These are phyloP conservation scores for Blastobotrys petasosporus DNA, from an alignment of 1,139 yeast genomes.

Conservation along the genomic window DNA sequence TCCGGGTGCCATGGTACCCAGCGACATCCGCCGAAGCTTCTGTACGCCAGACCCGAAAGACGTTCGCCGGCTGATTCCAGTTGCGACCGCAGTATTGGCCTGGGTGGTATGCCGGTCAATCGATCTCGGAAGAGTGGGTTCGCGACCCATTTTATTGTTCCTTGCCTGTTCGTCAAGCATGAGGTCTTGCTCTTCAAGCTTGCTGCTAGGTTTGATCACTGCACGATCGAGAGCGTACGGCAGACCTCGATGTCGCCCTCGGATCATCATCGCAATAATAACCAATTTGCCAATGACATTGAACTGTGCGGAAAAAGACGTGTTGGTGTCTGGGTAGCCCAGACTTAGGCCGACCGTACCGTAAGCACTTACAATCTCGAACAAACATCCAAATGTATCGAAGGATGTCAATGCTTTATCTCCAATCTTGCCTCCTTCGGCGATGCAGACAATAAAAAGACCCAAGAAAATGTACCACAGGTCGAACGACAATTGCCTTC, in stretches of 20 bases:
- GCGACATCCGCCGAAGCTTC: conserved; percentile 7
- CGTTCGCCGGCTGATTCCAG: not conserved
- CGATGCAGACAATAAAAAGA: conserved; percentile 75
- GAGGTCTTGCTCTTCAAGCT: conserved; percentile 60
- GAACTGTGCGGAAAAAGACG: conserved; percentile 72
- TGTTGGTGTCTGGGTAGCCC: conserved; percentile 63
- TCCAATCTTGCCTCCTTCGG: conserved; percentile 62
- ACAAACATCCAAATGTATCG: conserved; percentile 64
- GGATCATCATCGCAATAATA: conserved; percentile 79
- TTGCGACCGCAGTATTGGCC: not conserved
- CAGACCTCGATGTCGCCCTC: conserved; percentile 96
- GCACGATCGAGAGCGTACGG: conserved; percentile 95
- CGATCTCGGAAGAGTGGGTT: not conserved
- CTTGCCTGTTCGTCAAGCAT: conserved; percentile 27
- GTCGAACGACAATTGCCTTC: conserved; percentile 89
- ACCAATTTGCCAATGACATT: conserved; percentile 71
- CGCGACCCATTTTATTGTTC: conserved; percentile 5
- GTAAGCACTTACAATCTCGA: conserved; percentile 90
- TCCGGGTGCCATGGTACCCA: conserved; percentile 5
- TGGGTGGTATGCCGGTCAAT: not conserved
- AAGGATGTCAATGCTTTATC: conserved; percentile 41
- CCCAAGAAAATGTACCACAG: conserved; percentile 91
- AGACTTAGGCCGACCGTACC: conserved; percentile 91
- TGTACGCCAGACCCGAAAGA: conserved; percentile 5
- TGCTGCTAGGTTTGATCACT: conserved; percentile 73